These are phyloP conservation scores for Globisporangium okanoganense DNA, from an alignment of 352 stramenopile species.

Conservation along the genomic window DNA sequence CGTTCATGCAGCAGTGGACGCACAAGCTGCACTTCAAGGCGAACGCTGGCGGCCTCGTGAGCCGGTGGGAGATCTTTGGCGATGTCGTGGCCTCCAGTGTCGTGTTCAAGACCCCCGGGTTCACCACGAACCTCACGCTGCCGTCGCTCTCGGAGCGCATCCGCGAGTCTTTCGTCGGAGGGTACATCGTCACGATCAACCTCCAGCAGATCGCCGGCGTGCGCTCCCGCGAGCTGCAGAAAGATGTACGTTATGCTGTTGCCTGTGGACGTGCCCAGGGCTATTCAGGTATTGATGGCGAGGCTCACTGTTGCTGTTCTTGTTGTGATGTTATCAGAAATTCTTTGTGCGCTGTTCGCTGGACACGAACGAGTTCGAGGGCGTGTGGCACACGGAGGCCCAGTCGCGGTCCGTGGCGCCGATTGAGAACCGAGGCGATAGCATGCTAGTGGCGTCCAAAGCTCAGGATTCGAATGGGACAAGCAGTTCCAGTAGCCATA, in stretches of 20 bases:
- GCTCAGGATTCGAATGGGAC: not conserved
- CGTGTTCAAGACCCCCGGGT: conserved; percentile 75
- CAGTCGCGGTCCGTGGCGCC: conserved; percentile 53
- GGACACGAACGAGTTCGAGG: conserved; percentile 82
- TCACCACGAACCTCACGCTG: conserved; percentile 76
- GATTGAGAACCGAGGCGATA: conserved; percentile 22
- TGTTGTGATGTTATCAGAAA: conserved; percentile 20
- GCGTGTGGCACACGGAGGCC: conserved; percentile 79
- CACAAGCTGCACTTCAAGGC: conserved; percentile 86
- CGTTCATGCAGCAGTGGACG: conserved; percentile 85
- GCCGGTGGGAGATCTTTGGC: conserved; percentile 84
- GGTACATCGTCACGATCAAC: conserved; percentile 73
- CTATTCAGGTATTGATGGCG: not conserved
- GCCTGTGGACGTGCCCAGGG: not conserved
- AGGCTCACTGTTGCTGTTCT: not conserved
- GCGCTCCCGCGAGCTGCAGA: conserved; percentile 46
- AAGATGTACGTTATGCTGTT: conserved; percentile 34
- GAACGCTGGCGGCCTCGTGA: conserved; percentile 37
- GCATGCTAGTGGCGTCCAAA: not conserved
- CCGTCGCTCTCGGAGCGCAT: conserved; percentile 79
- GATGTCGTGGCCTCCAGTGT: conserved; percentile 85
- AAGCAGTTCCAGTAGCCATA: not conserved
- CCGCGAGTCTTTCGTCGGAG: conserved; percentile 78
- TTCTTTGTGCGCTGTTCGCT: conserved; percentile 85
- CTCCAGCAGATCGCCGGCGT: conserved; percentile 68